Evolutionary conservation across 1,284 basidiomycete species (phyloP), one percentile per base, ranked within the genome.

Genomic region (Ustilago nuda): DNA sequence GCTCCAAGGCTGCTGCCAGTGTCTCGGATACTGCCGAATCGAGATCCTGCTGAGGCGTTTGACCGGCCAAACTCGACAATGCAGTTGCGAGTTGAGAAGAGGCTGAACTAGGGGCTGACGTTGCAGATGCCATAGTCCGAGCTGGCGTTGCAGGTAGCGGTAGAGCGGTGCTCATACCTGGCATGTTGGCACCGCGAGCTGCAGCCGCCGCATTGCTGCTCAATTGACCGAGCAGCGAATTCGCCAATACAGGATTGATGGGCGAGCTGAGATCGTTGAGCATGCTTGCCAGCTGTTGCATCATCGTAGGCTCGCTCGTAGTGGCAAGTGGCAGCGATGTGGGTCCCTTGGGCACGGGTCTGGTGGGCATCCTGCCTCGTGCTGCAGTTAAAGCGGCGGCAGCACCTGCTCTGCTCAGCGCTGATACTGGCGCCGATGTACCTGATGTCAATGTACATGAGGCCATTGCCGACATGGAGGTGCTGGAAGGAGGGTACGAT

Each of bases 21-120:
- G 80, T 81, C 43, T 81, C 64, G 19, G 78, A 78, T 15, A 81
- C 80, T 0, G 80, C 80, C 58, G 78, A 79, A 37, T 81, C 80
- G 30, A 81, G 36, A 39, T 81, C 80, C 27, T 74, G 74, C 60
- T 76, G 78, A 13, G 73, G 54, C 41, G 57, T 19, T 30, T 65
- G 54, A 30, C 66, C 60, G n/a, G 71, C 30, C 1, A 69, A 41
- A 36, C 57, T 70, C 12, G 80, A 78, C 33, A 81, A 61, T 2
- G 79, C 72, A 6, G 79, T 74, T 6, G 71, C 73, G 37, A 76
- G 65, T 37, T 71, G 67, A 32, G 68, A 66, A 30, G 66, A 56
- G 1, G 66, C 59, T 13, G 66, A 69, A 4, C 51, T 17, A 2
- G 62, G 37, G 12, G 35, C 51, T 0, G 68, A 53, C 9, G 73